These are phyloP conservation scores for Fusarium dlaminii DNA, from an alignment of 2,329 filamentous ascomycete genomes.

Conservation along the genomic window DNA sequence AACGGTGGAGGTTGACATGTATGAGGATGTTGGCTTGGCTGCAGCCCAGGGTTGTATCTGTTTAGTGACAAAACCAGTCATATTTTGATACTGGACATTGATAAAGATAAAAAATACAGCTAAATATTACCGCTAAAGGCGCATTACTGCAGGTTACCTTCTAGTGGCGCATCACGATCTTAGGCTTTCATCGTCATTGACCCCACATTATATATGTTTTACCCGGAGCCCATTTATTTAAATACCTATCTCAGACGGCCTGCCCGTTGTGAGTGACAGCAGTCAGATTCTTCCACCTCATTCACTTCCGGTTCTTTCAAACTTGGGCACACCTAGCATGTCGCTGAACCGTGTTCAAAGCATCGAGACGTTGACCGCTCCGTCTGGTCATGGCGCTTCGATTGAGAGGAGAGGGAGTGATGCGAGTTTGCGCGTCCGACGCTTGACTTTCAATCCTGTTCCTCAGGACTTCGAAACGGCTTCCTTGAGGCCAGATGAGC, in stretches of 20 bases:
- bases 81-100: background rate
- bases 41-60: conserved; percentile 8
- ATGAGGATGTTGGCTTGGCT: conserved; percentile 3
- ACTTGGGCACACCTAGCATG: conserved; percentile 48
- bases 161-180: conserved; percentile 29
- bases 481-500: conserved; percentile 50
- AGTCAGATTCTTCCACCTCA: background rate
- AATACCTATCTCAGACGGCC: background rate
- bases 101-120: background rate
- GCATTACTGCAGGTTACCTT: conserved; percentile 13
- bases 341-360: conserved; percentile 63
- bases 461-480: conserved; percentile 62
- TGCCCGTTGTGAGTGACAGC: background rate
- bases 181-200: conserved; percentile 31
- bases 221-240: conserved; percentile 3
- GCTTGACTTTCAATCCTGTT: conserved; percentile 64
- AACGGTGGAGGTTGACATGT: background rate
- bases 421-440: conserved; percentile 58
- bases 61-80: conserved; percentile 27
- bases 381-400: conserved; percentile 37
- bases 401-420: conserved; percentile 53
- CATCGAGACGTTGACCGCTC: conserved; percentile 59
- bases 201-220: conserved; percentile 6
- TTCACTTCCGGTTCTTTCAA: background rate
- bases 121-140: conserved; percentile 8